A percentile compares a stretch with the other conserved stretches of the same genome.
These are phyloP conservation scores for Irpex lacteus DNA, from an alignment of 1,284 basidiomycete species.

Conservation along the genomic window DNA sequence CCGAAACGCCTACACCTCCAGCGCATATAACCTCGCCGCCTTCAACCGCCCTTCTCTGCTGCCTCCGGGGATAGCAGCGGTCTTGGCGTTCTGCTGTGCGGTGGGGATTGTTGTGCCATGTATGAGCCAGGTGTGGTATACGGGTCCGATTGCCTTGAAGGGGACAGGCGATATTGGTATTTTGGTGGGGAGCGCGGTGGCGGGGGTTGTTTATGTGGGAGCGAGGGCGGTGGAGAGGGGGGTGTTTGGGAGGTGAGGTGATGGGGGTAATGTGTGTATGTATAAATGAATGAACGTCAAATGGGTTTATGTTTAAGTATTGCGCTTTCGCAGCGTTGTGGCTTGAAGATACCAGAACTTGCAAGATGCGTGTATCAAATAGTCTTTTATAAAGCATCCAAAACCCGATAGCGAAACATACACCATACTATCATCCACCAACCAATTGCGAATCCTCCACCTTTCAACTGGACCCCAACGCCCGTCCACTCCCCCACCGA, in stretches of 20 bases:
- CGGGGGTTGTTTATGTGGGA: constrained; percentile 37
- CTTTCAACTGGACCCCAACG: constrained; percentile 29
- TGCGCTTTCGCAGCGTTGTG: too few species aligned
- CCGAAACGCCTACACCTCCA: constrained; percentile 26
- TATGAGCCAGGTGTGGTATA: constrained; percentile 63
- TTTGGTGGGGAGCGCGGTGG: constrained; percentile 43
- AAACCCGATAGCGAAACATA: background rate
- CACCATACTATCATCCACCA: background rate
- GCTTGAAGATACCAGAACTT: too few species aligned
- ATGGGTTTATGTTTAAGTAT: background rate
- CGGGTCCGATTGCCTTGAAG: constrained; percentile 41
- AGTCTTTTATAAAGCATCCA: too few species aligned
- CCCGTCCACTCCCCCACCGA: constrained; percentile 41
- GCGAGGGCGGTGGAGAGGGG: constrained; percentile 38
- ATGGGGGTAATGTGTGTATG: background rate
- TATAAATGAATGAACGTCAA: background rate
- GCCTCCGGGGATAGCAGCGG: constrained; percentile 47
- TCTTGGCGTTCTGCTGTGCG: constrained; percentile 45
- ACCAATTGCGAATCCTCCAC: background rate
- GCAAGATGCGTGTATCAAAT: too few species aligned
- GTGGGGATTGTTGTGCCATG: constrained; percentile 54
- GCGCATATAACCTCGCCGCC: constrained; percentile 32
- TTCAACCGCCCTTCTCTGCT: constrained; percentile 40
- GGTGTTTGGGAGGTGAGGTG: constrained; percentile 1
- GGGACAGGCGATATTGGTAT: constrained; percentile 60